Percentiles rank a stretch among this genome's conserved stretches.
These are phyloP conservation scores for Pouteria glomerata DNA, from an alignment of 148 eudicot genomes.

Conservation along the genomic window DNA sequence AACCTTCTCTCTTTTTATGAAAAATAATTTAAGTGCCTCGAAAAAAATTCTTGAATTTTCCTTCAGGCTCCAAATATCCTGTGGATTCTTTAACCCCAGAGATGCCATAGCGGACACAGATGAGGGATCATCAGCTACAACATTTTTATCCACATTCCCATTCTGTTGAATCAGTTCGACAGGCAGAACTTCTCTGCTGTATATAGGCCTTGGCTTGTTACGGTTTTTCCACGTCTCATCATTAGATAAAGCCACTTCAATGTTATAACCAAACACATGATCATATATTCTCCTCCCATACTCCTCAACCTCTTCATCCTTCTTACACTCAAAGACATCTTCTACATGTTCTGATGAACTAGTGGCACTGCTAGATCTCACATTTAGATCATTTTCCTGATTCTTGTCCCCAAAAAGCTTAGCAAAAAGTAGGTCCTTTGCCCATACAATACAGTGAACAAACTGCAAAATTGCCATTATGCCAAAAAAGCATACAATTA, in stretches of 20 bases:
- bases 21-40: slow-evolving; percentile 75
- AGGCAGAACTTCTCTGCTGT: slow-evolving; percentile 49
- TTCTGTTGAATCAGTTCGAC: slow-evolving; percentile 37
- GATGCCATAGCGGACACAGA: slow-evolving; percentile 82
- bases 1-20: slow-evolving; percentile 70
- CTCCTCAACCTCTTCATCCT: slow-evolving; percentile 60
- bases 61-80: slow-evolving; percentile 79
- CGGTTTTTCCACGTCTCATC: slow-evolving; percentile 98
- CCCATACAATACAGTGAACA: slow-evolving; percentile 99
- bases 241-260: slow-evolving; percentile 79
- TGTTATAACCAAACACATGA: slow-evolving; percentile 95
- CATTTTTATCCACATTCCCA: slow-evolving; percentile 41
- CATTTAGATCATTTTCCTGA: slow-evolving; percentile 92
- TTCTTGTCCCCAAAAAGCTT: slow-evolving; percentile 91
- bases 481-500: slow-evolving; percentile 9
- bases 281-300: slow-evolving; percentile 83
- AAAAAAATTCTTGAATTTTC: slow-evolving; percentile 74
- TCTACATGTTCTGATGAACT: slow-evolving; percentile 62
- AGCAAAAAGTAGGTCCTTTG: slow-evolving; percentile 91
- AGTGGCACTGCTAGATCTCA: slow-evolving; percentile 74
- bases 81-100: slow-evolving; percentile 87
- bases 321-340: slow-evolving; percentile 73
- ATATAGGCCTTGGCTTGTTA: slow-evolving; percentile 73
- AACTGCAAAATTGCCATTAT: slow-evolving; percentile 49
- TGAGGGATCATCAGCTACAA: slow-evolving; percentile 36